Evolutionary conservation across 176 grass and related monocot species (phyloP).

Genomic region (Calamus simplicifolius): DNA sequence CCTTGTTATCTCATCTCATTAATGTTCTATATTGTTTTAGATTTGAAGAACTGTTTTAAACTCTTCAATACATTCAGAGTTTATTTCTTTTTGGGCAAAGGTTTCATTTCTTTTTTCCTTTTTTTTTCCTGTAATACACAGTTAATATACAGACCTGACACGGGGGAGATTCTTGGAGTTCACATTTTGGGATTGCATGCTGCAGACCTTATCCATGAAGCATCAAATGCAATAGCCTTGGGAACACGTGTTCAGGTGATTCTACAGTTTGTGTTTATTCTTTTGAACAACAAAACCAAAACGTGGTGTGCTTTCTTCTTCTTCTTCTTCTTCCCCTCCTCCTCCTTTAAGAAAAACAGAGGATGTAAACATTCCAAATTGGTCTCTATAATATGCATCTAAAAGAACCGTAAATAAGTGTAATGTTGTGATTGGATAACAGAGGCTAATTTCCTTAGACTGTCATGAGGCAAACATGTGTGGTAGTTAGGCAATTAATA

Average conservation of each 20-base stretch:
- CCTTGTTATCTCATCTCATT: too few relatives aligned
- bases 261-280: background rate
- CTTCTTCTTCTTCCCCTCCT: background rate
- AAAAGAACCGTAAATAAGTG: too few relatives aligned
- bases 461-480: too few relatives aligned
- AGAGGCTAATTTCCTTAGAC: too few relatives aligned
- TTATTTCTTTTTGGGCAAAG: background rate
- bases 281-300: too few relatives aligned
- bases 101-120: background rate
- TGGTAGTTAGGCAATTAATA: too few relatives aligned
- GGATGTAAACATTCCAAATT: too few relatives aligned
- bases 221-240: conserved; percentile 88
- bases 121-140: conserved; percentile 29
- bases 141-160: conserved; percentile 93
- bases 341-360: background rate
- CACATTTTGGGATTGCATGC: conserved; percentile 97
- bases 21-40: too few relatives aligned
- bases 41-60: too few relatives aligned
- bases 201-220: conserved; percentile 86
- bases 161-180: conserved; percentile 86
- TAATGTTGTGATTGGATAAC: too few relatives aligned
- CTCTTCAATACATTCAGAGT: too few relatives aligned
- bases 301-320: background rate
- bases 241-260: conserved; percentile 72
- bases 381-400: too few relatives aligned